Evolutionary conservation across 169 alveolate species (phyloP).

Genomic region (Plasmodium cynomolgi): DNA sequence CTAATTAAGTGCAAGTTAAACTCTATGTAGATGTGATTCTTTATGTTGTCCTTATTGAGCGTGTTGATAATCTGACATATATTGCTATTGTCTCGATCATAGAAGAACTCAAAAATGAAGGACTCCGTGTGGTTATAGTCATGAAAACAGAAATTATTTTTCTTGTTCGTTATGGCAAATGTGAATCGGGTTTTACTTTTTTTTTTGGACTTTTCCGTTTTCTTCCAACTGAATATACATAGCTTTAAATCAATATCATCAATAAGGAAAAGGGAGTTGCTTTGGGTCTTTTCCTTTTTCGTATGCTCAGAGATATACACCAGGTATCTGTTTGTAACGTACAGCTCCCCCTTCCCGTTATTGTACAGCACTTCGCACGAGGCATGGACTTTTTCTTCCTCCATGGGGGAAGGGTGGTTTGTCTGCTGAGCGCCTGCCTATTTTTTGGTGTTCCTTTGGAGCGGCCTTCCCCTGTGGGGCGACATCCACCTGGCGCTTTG

Average conservation of each 20-base stretch:
- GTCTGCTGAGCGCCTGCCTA: not conserved
- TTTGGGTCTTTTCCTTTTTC: slow-evolving; percentile 18
- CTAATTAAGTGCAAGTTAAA: slow-evolving; percentile 47
- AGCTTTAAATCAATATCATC: slow-evolving; percentile 55
- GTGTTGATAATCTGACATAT: slow-evolving; percentile 23
- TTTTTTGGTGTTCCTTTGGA: not conserved
- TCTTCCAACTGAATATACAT: slow-evolving; percentile 80
- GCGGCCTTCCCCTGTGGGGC: no score
- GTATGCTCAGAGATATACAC: slow-evolving; percentile 46
- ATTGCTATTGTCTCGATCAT: slow-evolving; percentile 15
- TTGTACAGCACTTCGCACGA: slow-evolving; percentile 33
- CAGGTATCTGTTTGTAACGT: slow-evolving; percentile 35
- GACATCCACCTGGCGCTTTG: no score
- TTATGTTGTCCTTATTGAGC: slow-evolving; percentile 49
- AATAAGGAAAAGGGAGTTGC: slow-evolving; percentile 40
- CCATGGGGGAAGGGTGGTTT: slow-evolving; percentile 15
- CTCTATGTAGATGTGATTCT: slow-evolving; percentile 47
- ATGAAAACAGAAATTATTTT: slow-evolving; percentile 71
- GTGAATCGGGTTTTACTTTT: slow-evolving; percentile 82
- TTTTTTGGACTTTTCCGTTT: slow-evolving; percentile 84
- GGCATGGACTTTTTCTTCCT: slow-evolving; percentile 50
- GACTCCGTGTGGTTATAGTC: slow-evolving; percentile 59
- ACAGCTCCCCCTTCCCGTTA: slow-evolving; percentile 42
- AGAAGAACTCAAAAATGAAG: slow-evolving; percentile 38
- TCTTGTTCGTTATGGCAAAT: slow-evolving; percentile 73